Evolutionary conservation across 208 protist genomes (phyloP), one percentile per base, ranked within the genome.

Genomic region (Acanthamoeba comandoni): DNA sequence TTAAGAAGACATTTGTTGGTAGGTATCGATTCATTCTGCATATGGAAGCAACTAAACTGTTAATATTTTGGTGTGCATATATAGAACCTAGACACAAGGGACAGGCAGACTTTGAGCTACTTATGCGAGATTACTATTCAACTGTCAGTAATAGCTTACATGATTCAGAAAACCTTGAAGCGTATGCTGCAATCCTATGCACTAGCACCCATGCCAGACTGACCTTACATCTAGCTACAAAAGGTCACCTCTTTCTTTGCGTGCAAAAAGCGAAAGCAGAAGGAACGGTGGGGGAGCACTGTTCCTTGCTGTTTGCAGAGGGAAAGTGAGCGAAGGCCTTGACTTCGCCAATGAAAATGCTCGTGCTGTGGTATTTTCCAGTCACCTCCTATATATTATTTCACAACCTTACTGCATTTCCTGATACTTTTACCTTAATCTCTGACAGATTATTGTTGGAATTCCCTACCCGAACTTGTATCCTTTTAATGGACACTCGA

Each of bases 321-420:
- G 97, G 12, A 99, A 98, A 91, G 94, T 98, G 12, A 97, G 97
- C 91, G 98, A 99, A 92, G 98, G 98, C 39, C 93, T 99, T 67
- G 97, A 99, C 94, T 99, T 99, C 91, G 95, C 96, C 1, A 97
- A 98, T 92, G 57, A 93, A 60, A 97, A 98, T 95, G 97, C 96
- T 53, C 96, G 98, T 9, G 96, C 97, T 15, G 97, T 98, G 17
- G 52, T 93, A 31, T 69, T 75, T 49, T 39, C 2, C 5, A 13
- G 5, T 13, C 58, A 9, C 9, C 19, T 12, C 53, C 3, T 0
- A 31, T 79, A 15, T 55, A 13, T 79, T 91, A 22, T 91, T 31
- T 80, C 0, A 48, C 43, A 0, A 35, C n/a, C 53, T 15, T 84
- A 13, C 24, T 84, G n/a, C 70, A 22, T 53, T 84, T 9, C 22